Conservation (phyloP, 2,329 filamentous ascomycete species). For the Zasmidium angulare region DNA sequence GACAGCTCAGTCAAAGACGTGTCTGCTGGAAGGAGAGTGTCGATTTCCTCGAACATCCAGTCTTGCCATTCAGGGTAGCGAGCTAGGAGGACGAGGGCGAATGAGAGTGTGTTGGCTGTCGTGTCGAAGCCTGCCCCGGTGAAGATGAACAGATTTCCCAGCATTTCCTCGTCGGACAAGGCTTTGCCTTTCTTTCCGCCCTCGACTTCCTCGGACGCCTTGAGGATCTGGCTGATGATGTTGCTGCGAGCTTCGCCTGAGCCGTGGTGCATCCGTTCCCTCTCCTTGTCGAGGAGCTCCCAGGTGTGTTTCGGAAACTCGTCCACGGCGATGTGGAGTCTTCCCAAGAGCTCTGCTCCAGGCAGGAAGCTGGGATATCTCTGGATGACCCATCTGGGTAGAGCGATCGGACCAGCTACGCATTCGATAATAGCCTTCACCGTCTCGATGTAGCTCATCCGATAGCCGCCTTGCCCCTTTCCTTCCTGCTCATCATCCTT, state of each 20-base stretch:
- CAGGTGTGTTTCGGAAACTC: slow-evolving; percentile 30
- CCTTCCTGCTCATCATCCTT: slow-evolving; percentile 19
- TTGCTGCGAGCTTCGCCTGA: slow-evolving; percentile 23
- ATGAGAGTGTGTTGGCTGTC: slow-evolving; percentile 53
- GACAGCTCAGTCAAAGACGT: slow-evolving; percentile 31
- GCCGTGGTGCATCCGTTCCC: slow-evolving; percentile 10
- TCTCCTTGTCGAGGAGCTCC: slow-evolving; percentile 25
- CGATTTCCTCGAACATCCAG: slow-evolving; percentile 54
- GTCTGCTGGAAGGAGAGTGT: slow-evolving; percentile 34
- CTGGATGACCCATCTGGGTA: slow-evolving; percentile 27
- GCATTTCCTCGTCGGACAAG: slow-evolving; percentile 42
- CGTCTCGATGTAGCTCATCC: slow-evolving; percentile 34
- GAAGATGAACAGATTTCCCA: slow-evolving; percentile 50
- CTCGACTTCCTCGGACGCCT: slow-evolving; percentile 19
- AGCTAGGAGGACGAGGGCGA: slow-evolving; percentile 49
- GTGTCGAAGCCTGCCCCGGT: slow-evolving; percentile 51
- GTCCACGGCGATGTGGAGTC: slow-evolving; percentile 22
- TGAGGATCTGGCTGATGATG: slow-evolving; percentile 30
- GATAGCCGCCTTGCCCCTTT: slow-evolving; percentile 28
- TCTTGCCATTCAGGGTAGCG: slow-evolving; percentile 51
- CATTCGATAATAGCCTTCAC: slow-evolving; percentile 25
- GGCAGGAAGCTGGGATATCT: slow-evolving; percentile 27
- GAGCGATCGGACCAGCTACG: slow-evolving; percentile 26
- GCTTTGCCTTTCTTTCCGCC: slow-evolving; percentile 16
- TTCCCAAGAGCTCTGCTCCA: slow-evolving; percentile 17